Percentiles rank a stretch among this genome's conserved stretches.
Conservation (phyloP, 2,329 filamentous ascomycete species). For the Fusarium concolor region DNA sequence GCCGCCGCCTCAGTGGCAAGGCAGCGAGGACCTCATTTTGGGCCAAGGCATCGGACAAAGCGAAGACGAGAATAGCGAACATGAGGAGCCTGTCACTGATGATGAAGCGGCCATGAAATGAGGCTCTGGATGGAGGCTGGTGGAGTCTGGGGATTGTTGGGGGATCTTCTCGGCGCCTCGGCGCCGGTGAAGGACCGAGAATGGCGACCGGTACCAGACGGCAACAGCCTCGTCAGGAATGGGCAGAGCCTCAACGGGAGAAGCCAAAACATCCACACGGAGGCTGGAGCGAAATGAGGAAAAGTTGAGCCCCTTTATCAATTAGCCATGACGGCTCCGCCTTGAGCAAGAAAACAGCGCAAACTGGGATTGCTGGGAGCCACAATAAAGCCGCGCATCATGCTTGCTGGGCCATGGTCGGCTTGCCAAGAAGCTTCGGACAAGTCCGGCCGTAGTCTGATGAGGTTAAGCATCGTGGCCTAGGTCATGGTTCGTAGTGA, state of each 20-base stretch:
- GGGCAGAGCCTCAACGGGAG: conserved; percentile 35
- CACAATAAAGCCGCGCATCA: conserved; percentile 41
- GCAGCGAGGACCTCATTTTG: conserved; percentile 72
- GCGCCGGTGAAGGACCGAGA: conserved; percentile 50
- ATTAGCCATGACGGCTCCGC: conserved; percentile 33
- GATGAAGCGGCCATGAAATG: conserved; percentile 40
- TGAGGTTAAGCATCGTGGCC: conserved; percentile 37
- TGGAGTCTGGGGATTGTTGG: conserved; percentile 38
- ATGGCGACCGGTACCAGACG: conserved; percentile 38
- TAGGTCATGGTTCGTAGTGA: conserved; percentile 27
- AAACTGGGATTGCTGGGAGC: conserved; percentile 35
- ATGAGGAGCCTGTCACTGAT: conserved; percentile 36
- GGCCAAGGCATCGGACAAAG: conserved; percentile 59
- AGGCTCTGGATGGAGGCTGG: conserved; percentile 33
- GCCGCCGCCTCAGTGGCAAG: conserved; percentile 75
- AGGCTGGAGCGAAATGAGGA: conserved; percentile 32
- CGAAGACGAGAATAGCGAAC: conserved; percentile 48
- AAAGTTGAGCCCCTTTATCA: conserved; percentile 42
- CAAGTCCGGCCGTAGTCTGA: conserved; percentile 46
- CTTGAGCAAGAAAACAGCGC: conserved; percentile 39
- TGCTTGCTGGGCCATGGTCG: conserved; percentile 45
- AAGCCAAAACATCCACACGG: conserved; percentile 12
- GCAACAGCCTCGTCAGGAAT: conserved; percentile 22
- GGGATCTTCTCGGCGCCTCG: conserved; percentile 44
- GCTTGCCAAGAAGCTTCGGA: conserved; percentile 42